Evolutionary conservation across 495 filamentous ascomycete species (phyloP).

Genomic region (Pseudoneurospora amorphoporcata): DNA sequence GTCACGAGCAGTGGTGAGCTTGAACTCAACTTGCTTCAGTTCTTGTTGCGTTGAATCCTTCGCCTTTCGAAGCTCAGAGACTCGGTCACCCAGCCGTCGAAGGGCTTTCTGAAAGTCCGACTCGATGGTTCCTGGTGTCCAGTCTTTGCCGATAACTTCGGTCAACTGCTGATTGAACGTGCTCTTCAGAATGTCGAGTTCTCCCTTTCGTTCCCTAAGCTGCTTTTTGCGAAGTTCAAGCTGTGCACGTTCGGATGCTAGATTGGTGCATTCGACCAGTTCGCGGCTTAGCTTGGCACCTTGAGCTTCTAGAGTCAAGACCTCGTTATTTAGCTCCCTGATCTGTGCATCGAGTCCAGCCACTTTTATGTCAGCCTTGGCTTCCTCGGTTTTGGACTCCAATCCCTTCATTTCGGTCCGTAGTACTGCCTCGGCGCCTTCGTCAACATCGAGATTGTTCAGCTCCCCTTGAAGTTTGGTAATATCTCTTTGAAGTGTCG

Average conservation of each 20-base stretch:
- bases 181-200: conserved; percentile 63
- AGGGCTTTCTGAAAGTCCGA: conserved; percentile 57
- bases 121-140: conserved; percentile 63
- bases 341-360: conserved; percentile 61
- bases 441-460: conserved; percentile 64
- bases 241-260: conserved; percentile 67
- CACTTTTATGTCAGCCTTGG: conserved; percentile 48
- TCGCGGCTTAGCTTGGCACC: conserved; percentile 60
- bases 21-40: conserved; percentile 67
- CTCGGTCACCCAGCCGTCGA: conserved; percentile 40
- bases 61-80: conserved; percentile 50
- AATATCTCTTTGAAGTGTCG: conserved; percentile 56
- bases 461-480: conserved; percentile 52
- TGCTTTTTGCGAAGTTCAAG: conserved; percentile 72
- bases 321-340: conserved; percentile 46
- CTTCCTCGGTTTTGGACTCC: conserved; percentile 47
- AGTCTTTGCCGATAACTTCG: conserved; percentile 48
- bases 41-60: conserved; percentile 62
- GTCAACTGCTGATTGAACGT: conserved; percentile 63
- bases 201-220: conserved; percentile 55
- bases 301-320: conserved; percentile 58
- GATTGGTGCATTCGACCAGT: conserved; percentile 65
- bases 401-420: conserved; percentile 63
- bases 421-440: conserved; percentile 66
- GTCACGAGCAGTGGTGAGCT: conserved; percentile 53